Evolutionary conservation across 176 grass and related monocot species (phyloP), one percentile per base, ranked within the genome.

Genomic region (Cenchrus purpureus): DNA sequence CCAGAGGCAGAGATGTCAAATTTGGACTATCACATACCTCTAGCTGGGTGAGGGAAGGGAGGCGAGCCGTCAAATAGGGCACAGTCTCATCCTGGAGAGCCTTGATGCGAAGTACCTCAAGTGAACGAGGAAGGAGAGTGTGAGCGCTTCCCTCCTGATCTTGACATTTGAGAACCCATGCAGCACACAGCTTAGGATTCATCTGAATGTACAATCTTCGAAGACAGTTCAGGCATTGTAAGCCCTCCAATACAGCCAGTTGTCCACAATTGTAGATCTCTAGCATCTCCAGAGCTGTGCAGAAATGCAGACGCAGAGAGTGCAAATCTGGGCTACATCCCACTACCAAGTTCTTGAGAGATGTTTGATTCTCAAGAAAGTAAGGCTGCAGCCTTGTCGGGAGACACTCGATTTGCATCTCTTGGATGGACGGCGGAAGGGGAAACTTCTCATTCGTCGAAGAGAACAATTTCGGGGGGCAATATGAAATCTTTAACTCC

Each of bases 211-310:
- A 68, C 34, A 68, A 68, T 14, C 37, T 16, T 43, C 34, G 65
- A 37, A 68, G 65, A 16, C 34, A 19, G 10, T 37, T 68, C 34
- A 77, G 61, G 37, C 5, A 42, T 28, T 66, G 59, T 48, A 84
- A 17, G 31, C 60, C 60, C 34, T 68, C 73, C 15, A 85, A 31
- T 3, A 3, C 1, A 53, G 29, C 42, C 13, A 84, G 31, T 4
- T 14, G 20, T 28, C 0, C 31, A 57, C 61, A 84, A 0, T 17
- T 0, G 0, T 0, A 0, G 22, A 85, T 85, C 0, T 8, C 1
- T 14, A 85, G 12, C 10, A 59, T 20, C 64, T 85, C 51, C 52
- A 85, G 12, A 9, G 32, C 6, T 13, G 13, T 77, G n/a, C 83
- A 85, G 25, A 40, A 49, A 31, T 14, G 15, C 34, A 77, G 15